Conservation (phyloP, 352 stramenopile species). For the Phytopythium boreale region DNA sequence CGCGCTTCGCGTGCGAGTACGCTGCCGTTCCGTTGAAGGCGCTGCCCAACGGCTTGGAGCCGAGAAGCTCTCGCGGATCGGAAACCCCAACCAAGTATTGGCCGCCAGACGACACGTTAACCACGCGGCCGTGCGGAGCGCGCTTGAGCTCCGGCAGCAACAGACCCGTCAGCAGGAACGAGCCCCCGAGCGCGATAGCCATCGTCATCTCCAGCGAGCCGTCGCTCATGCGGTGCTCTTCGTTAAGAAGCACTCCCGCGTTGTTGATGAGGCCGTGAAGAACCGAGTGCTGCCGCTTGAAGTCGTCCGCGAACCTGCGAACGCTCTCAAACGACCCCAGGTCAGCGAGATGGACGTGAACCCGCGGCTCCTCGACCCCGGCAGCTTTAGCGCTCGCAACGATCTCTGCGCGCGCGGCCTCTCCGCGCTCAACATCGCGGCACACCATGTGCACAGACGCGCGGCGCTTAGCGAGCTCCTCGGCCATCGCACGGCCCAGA, state of each 20-base stretch:
- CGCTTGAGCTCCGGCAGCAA: conserved; percentile 43
- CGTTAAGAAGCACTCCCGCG: conserved; percentile 36
- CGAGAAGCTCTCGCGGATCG: conserved; percentile 27
- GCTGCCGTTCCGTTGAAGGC: conserved; percentile 31
- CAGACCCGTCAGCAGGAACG: conserved; percentile 43
- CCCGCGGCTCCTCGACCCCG: conserved; percentile 22
- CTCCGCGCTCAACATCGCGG: conserved; percentile 27
- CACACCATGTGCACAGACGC: conserved; percentile 50
- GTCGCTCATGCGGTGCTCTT: conserved; percentile 25
- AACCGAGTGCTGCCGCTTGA: conserved; percentile 15
- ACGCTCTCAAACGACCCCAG: conserved; percentile 42
- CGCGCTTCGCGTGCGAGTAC: conserved; percentile 45
- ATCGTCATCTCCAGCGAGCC: conserved; percentile 36
- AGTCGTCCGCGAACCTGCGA: conserved; percentile 27
- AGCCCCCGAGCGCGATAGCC: conserved; percentile 36
- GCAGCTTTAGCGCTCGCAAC: conserved; percentile 23
- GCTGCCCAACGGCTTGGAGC: conserved; percentile 17
- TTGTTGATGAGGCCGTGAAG: conserved; percentile 54
- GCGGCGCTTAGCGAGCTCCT: conserved; percentile 31
- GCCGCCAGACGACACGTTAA: conserved; percentile 49
- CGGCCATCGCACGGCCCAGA: conserved; percentile 33
- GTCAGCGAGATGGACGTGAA: conserved; percentile 45
- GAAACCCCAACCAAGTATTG: conserved; percentile 36
- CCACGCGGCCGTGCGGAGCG: conserved; percentile 33
- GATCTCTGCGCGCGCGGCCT: conserved; percentile 37